A percentile compares a stretch with the other conserved stretches of the same genome.
Conservation (phyloP, 345 rosid genomes). For the Gynandropsis gynandra region DNA sequence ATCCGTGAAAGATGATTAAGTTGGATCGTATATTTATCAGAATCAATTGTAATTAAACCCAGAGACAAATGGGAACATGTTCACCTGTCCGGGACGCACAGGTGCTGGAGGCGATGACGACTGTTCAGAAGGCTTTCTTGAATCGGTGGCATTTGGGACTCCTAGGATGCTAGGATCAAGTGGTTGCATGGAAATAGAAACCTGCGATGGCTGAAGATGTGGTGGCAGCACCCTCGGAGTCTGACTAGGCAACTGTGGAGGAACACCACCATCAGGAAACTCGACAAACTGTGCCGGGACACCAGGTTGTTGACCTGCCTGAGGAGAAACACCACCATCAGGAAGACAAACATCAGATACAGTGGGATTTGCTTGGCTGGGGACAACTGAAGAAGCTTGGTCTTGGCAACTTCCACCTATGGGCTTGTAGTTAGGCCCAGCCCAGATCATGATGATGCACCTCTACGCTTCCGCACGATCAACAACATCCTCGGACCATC, state of each 20-base stretch:
- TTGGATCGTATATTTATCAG: neutral
- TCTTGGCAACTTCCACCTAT: conserved; percentile 83
- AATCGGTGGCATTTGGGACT: conserved; percentile 51
- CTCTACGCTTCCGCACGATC: no score
- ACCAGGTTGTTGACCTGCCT: conserved; percentile 40
- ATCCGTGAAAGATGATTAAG: neutral
- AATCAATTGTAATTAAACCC: neutral
- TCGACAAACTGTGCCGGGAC: conserved; percentile 45
- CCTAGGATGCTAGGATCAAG: conserved; percentile 94
- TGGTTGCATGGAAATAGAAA: conserved; percentile 55
- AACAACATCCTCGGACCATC: no score
- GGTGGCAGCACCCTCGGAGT: conserved; percentile 35
- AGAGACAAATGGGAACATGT: conserved; percentile 1
- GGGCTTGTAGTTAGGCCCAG: conserved; percentile 82
- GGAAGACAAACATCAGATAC: conserved; percentile 39
- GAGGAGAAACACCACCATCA: conserved; percentile 79
- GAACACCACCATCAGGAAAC: conserved; percentile 87
- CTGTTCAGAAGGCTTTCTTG: conserved; percentile 51
- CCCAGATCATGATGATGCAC: no score
- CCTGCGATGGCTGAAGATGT: conserved; percentile 42
- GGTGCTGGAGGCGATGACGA: conserved; percentile 52
- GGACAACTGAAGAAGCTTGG: conserved; percentile 44
- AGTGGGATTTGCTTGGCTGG: conserved; percentile 39
- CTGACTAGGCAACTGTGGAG: conserved; percentile 50
- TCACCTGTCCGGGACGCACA: conserved; percentile 96